These are phyloP conservation scores for Candida succiphila DNA, from an alignment of 805 yeast genomes.

Conservation along the genomic window DNA sequence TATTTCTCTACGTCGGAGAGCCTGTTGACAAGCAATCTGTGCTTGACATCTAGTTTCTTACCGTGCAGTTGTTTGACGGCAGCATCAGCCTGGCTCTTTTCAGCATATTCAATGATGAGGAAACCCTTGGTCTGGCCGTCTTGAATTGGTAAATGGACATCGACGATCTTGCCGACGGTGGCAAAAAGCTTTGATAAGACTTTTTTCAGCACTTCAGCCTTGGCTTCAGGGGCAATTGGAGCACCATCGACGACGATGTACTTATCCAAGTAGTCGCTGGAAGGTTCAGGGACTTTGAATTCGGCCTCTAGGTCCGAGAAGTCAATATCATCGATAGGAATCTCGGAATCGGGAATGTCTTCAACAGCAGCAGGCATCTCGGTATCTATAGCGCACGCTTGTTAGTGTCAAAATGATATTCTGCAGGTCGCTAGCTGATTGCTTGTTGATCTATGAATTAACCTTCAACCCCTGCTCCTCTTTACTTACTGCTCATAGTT, in stretches of 20 bases:
- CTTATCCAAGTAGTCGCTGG: constrained; percentile 56
- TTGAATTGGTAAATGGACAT: constrained; percentile 74
- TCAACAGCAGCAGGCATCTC: constrained; percentile 4
- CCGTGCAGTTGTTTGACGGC: constrained; percentile 78
- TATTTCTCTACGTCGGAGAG: constrained; percentile 75
- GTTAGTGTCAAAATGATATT: too few relatives aligned
- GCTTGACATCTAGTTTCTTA: constrained; percentile 89
- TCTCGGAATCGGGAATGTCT: constrained; percentile 22
- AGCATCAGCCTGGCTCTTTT: constrained; percentile 55
- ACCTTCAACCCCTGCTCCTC: neutral
- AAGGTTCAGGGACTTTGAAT: constrained; percentile 48
- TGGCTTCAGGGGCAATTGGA: constrained; percentile 87
- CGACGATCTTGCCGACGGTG: constrained; percentile 70
- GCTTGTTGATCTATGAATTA: too few relatives aligned
- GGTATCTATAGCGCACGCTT: too few relatives aligned
- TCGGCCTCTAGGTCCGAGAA: constrained; percentile 79
- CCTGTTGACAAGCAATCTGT: constrained; percentile 76
- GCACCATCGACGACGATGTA: constrained; percentile 90
- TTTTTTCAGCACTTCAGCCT: constrained; percentile 73
- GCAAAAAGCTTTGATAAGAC: constrained; percentile 76
- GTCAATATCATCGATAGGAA: constrained; percentile 55
- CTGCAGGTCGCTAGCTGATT: too few relatives aligned
- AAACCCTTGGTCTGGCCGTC: constrained; percentile 79
- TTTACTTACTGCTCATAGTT: neutral
- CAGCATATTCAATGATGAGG: constrained; percentile 73